A percentile compares a stretch with the other conserved stretches of the same genome.
These are phyloP conservation scores for Wallacemonas sp. DNA, from an alignment of 208 protist species.

Conservation along the genomic window DNA sequence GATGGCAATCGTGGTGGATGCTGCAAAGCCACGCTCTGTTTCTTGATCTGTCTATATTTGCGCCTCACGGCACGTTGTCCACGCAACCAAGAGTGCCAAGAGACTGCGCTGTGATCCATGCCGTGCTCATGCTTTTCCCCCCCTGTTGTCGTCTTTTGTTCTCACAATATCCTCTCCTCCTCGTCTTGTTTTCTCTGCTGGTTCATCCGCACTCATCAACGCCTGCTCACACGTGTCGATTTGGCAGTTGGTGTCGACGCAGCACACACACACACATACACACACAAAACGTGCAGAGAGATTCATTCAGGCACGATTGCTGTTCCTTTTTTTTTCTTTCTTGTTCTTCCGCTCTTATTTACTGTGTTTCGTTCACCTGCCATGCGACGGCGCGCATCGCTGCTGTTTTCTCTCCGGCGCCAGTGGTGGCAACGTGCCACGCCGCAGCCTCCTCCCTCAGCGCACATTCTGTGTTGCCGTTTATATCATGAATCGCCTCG, in stretches of 20 bases:
- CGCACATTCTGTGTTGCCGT: no score
- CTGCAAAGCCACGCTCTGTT: no score
- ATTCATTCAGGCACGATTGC: neutral
- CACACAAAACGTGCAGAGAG: neutral
- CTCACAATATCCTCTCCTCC: neutral
- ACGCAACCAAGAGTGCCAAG: no score
- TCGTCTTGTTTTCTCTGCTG: neutral
- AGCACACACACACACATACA: neutral
- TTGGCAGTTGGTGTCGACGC: conserved; percentile 1
- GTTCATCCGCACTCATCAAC: neutral
- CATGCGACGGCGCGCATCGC: conserved; percentile 4
- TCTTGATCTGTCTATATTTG: no score
- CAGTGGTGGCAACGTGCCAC: conserved; percentile 3
- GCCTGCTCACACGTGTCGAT: neutral
- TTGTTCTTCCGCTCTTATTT: neutral
- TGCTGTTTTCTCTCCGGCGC: neutral
- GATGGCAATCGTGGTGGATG: no score
- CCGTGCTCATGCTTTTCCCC: neutral
- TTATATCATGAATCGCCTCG: no score
- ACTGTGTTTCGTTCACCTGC: no score
- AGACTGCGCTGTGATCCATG: no score
- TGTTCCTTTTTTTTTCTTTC: conserved; percentile 13
- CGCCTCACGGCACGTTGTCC: no score
- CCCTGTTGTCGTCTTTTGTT: neutral
- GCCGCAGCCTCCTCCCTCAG: no score